Conservation (phyloP, 2,329 filamentous ascomycete genomes). For the Penicillium sp. region DNA sequence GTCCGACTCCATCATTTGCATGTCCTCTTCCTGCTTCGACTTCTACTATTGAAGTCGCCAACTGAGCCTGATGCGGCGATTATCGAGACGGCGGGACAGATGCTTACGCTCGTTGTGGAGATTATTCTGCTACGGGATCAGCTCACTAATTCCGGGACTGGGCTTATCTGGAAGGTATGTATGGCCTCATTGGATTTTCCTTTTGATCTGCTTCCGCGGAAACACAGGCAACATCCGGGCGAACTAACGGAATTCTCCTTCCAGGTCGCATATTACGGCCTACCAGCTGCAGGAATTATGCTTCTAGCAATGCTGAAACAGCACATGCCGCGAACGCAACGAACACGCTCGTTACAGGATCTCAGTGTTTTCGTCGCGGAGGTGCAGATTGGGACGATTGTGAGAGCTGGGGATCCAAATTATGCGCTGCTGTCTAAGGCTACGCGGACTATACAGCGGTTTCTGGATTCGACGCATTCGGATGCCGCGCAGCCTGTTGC, state of each 20-base stretch:
- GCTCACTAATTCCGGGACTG: conserved; percentile 27
- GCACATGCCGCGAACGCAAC: conserved; percentile 15
- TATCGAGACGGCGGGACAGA: conserved; percentile 27
- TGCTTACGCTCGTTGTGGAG: conserved; percentile 29
- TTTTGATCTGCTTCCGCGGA: too few species aligned
- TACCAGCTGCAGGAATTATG: conserved; percentile 30
- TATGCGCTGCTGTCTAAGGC: conserved; percentile 26
- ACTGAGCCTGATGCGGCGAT: conserved; percentile 26
- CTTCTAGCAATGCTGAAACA: conserved; percentile 29
- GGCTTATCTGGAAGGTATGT: conserved; percentile 29
- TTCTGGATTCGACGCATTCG: conserved; percentile 26
- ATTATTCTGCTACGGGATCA: conserved; percentile 27
- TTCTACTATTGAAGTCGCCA: conserved; percentile 23
- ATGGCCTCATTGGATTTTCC: neutral
- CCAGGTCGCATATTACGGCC: conserved; percentile 30
- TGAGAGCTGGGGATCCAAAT: conserved; percentile 25
- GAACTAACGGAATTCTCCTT: too few species aligned
- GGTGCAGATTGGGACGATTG: conserved; percentile 26
- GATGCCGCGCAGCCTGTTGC: conserved; percentile 10
- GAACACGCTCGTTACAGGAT: conserved; percentile 22
- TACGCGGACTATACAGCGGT: conserved; percentile 26
- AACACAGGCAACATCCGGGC: too few species aligned
- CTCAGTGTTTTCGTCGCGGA: conserved; percentile 31
- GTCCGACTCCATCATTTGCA: conserved; percentile 29
- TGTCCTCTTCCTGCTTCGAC: conserved; percentile 26